Conservation (phyloP, 805 yeast genomes). For the Cyberlindnera meyerae region DNA sequence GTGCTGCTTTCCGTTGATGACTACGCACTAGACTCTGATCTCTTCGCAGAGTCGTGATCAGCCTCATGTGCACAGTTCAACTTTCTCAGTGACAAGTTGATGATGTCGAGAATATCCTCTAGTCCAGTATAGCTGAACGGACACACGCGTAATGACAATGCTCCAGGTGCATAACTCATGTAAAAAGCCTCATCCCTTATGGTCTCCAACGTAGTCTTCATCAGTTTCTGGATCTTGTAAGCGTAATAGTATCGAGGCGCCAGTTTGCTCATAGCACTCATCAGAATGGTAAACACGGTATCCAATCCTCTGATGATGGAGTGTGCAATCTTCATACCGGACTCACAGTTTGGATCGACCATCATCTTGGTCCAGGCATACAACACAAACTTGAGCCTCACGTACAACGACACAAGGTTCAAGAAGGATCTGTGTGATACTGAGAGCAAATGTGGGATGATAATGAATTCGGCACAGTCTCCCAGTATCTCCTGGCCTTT, state of each 20-base stretch:
- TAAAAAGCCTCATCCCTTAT: constrained; percentile 4
- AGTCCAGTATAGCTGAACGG: constrained; percentile 1
- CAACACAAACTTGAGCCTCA: constrained; percentile 7
- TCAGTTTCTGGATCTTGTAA: constrained; percentile 5
- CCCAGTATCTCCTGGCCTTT: constrained; percentile 3
- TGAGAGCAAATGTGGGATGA: constrained; percentile 4
- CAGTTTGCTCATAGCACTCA: constrained; percentile 2
- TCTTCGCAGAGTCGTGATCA: too few species aligned
- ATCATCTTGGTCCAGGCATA: constrained; percentile 3
- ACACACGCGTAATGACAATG: constrained; percentile 3
- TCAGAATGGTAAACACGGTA: constrained; percentile 1
- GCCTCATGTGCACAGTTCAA: constrained; percentile 1
- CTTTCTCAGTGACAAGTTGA: constrained; percentile 1
- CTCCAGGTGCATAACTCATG: constrained; percentile 9
- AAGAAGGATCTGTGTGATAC: constrained; percentile 5
- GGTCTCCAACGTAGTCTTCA: constrained; percentile 2
- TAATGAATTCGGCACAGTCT: background rate
- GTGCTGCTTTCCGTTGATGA: too few species aligned
- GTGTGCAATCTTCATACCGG: background rate
- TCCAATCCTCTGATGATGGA: constrained; percentile 4
- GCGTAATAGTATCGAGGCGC: constrained; percentile 10
- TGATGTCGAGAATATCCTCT: constrained; percentile 1
- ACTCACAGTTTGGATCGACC: background rate
- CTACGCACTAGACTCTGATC: too few species aligned
- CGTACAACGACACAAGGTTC: constrained; percentile 3